A percentile compares a stretch with the other conserved stretches of the same genome.
Evolutionary conservation across 257 asterid species (phyloP).

Genomic region (Solanum dulcamara): DNA sequence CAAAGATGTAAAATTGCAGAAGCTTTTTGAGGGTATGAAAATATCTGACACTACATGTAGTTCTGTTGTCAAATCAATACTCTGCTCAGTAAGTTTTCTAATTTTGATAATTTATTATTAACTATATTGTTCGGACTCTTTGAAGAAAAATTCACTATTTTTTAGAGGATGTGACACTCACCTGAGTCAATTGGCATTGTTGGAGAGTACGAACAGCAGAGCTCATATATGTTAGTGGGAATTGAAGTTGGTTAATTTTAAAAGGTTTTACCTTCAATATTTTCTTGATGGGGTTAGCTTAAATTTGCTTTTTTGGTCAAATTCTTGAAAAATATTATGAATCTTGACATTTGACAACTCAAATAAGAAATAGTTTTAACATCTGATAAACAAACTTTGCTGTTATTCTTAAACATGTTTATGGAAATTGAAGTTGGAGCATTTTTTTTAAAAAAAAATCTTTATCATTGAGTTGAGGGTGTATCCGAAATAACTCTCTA

Average conservation of each 20-base stretch:
- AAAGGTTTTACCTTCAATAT: no score
- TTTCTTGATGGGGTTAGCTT: neutral
- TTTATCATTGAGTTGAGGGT: neutral
- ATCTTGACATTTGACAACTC: neutral
- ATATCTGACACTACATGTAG: conserved; percentile 64
- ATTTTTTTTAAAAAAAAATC: neutral
- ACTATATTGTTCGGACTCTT: neutral
- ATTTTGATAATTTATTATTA: neutral
- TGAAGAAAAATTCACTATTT: neutral
- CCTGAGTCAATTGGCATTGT: neutral
- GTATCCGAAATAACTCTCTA: neutral
- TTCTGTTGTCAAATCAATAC: conserved; percentile 62
- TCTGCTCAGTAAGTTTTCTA: conserved; percentile 73
- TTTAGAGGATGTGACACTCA: neutral
- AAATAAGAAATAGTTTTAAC: neutral
- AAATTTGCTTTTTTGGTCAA: neutral
- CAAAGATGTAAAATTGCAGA: conserved; percentile 45
- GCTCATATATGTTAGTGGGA: neutral
- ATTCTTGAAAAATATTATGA: neutral
- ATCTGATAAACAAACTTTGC: neutral
- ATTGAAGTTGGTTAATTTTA: neutral
- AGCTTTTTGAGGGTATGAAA: conserved; percentile 51
- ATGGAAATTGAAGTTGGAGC: neutral
- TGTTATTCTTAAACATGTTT: neutral
- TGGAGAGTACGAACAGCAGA: neutral